Evolutionary conservation across 106 monocot genomes (phyloP), one percentile per base, ranked within the genome.

Genomic region (Acorus gramineus): DNA sequence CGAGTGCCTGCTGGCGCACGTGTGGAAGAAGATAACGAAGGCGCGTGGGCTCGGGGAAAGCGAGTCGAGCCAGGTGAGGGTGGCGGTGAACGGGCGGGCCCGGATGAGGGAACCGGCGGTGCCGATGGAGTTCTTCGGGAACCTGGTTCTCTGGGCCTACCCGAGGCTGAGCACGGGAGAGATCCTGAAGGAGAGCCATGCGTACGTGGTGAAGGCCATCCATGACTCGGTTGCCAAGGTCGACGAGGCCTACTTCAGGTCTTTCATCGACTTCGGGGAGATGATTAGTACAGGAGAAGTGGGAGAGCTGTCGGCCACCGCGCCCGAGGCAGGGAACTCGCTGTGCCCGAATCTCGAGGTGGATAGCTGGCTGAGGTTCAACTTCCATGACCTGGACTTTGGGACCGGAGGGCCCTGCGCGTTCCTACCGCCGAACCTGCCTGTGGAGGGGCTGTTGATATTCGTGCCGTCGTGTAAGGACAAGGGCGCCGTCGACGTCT

Each of bases 231-330:
- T 68, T 3, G 42, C 68, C 5, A 42, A n/a, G 7, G 57, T 68
- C 6, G 47, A 68, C 48, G 68, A 68, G 9, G 56, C 11, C 44
- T 68, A 68, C 68, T 68, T 57, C 68, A 11, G 14, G 8, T 68
- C 68, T 5, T 68, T 68, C 57, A 47, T 68, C 57, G 57, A 68
- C 57, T 58, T 68, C 58, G 68, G 68, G 57, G 68, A 44, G 11
- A 43, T 46, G 54, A 4, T 10, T 47, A 13, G 10, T 44, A 14
- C 12, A 47, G 55, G 14, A 7, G 67, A 56, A 11, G 7, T 5
- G 4, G 55, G 14, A 7, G 67, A 56, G 7, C 7, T 5, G 4
- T 11, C 2, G 47, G 11, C 5, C 48, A 48, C n/a, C 49, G 6
- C 10, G 47, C 13, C 14, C 47, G 57, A 12, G 49, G 11, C 46